Evolutionary conservation across 768 basidiomycete species (phyloP), one percentile per base, ranked within the genome.

Genomic region (Lanmaoa pseudosensibilis): DNA sequence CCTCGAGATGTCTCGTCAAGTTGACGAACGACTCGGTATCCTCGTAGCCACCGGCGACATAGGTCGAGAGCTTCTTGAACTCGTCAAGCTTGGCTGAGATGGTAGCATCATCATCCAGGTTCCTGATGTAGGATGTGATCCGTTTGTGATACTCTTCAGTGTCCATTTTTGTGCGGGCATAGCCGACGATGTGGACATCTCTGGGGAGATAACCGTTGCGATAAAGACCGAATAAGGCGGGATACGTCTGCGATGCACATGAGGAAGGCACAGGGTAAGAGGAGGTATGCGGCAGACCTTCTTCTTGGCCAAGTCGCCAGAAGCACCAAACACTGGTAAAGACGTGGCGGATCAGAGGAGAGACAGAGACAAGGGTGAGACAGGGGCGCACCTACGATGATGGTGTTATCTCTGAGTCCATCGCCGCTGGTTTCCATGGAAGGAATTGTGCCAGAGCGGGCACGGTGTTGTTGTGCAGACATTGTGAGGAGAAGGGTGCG

Each of bases 281-380:
- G 19, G 63, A 27, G n/a, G 25, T 33, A 41, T n/a, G n/a, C n/a
- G 34, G 47, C 23, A 5, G 85, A 69, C 94, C 84, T 99, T 99
- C 79, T 99, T 99, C 88, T 97, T 96, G 60, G 96, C 96, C 45
- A 99, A 81, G 79, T 99, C 96, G 39, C 96, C 96, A 54, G 93
- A 95, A 4, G 96, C 96, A 54, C 96, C 96, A 58, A 95, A 84
- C 52, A 98, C 95, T 94, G 69, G 48, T 11, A 52, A 38, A 1
- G 50, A 37, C 8, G 37, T 46, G 37, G 38, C 34, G 50, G 55
- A 60, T 65, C 55, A 65, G 50, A 43, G 27, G 46, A 46, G 46
- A 38, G 52, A 32, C 19, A 12, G 25, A 13, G 56, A 50, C 44
- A 58, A 54, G 51, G 34, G 21, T 3, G 40, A 50, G 56, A 61